Conservation (phyloP, 139 green algal species). For the Spirogloea muscicola region DNA sequence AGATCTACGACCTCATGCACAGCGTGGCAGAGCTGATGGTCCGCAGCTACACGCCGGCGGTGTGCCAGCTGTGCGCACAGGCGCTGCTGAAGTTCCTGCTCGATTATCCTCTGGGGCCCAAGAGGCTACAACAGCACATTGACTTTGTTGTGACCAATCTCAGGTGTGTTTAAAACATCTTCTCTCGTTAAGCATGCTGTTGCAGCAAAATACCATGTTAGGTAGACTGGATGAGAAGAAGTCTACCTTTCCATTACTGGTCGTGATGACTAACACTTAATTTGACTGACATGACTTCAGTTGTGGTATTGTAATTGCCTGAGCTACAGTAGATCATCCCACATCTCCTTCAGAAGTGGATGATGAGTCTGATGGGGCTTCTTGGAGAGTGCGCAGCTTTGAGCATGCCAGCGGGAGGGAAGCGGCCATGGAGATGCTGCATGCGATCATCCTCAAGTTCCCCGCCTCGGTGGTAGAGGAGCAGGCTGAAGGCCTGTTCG, state of each 20-base stretch:
- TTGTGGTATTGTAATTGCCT: no score
- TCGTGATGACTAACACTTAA: no score
- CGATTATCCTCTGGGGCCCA: constrained; percentile 79
- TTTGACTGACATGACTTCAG: no score
- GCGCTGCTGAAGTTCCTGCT: constrained; percentile 87
- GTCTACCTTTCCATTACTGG: no score
- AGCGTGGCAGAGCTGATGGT: constrained; percentile 62
- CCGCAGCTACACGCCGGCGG: constrained; percentile 44
- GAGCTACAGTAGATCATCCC: no score
- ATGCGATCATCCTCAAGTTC: constrained; percentile 76
- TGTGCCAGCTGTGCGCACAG: constrained; percentile 59
- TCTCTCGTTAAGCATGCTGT: not conserved
- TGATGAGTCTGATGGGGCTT: no score
- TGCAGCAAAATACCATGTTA: no score
- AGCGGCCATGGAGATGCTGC: constrained; percentile 71
- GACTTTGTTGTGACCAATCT: constrained; percentile 73
- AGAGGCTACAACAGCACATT: constrained; percentile 69
- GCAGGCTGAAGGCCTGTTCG: constrained; percentile 64
- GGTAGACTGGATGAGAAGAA: no score
- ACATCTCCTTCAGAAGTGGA: no score
- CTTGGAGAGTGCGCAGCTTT: constrained; percentile 30
- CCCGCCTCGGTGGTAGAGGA: constrained; percentile 61
- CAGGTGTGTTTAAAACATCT: not conserved
- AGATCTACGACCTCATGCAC: constrained; percentile 89
- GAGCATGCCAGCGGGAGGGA: constrained; percentile 46